phyloP scores from a whole-genome alignment of 768 basidiomycete species.

The Boletellus ananiceps region DNA sequence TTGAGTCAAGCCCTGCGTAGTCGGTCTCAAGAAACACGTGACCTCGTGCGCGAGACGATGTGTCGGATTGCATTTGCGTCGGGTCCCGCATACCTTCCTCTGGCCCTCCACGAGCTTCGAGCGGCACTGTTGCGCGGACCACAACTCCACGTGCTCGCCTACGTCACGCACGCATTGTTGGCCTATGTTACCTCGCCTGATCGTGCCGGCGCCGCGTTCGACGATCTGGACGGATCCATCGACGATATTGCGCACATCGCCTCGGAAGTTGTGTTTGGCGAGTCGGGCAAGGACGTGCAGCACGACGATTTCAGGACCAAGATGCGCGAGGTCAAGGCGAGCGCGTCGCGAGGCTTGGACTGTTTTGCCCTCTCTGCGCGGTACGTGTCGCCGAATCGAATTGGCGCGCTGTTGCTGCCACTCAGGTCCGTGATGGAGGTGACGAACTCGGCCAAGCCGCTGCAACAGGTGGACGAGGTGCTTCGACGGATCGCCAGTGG shows the following conservation, averaged over 20 bases:
- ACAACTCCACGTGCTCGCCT: slow-evolving; percentile 89
- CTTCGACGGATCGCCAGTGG: slow-evolving; percentile 79
- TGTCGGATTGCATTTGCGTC: slow-evolving; percentile 71
- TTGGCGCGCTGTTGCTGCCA: slow-evolving; percentile 73
- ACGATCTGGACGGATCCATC: slow-evolving; percentile 69
- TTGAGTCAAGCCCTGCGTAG: slow-evolving; percentile 90
- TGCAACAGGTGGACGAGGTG: slow-evolving; percentile 85
- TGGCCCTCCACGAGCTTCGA: slow-evolving; percentile 76
- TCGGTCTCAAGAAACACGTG: slow-evolving; percentile 88
- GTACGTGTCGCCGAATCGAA: slow-evolving; percentile 67
- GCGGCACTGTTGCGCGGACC: slow-evolving; percentile 85
- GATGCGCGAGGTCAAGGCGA: slow-evolving; percentile 85
- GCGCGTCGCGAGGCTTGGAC: slow-evolving; percentile 80
- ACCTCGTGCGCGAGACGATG: slow-evolving; percentile 77
- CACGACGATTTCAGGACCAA: slow-evolving; percentile 92
- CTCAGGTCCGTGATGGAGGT: slow-evolving; percentile 81
- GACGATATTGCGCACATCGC: slow-evolving; percentile 76
- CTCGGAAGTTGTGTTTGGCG: slow-evolving; percentile 89
- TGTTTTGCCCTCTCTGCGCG: slow-evolving; percentile 80
- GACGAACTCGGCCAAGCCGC: slow-evolving; percentile 72
- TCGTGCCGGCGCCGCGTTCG: slow-evolving; percentile 45
- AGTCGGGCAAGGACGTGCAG: slow-evolving; percentile 85
- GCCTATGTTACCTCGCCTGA: slow-evolving; percentile 71
- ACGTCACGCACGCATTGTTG: slow-evolving; percentile 75
- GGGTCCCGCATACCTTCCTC: slow-evolving; percentile 69